These are phyloP conservation scores for Endotrypanum monterogeii DNA, from an alignment of 208 protist species.

Conservation along the genomic window DNA sequence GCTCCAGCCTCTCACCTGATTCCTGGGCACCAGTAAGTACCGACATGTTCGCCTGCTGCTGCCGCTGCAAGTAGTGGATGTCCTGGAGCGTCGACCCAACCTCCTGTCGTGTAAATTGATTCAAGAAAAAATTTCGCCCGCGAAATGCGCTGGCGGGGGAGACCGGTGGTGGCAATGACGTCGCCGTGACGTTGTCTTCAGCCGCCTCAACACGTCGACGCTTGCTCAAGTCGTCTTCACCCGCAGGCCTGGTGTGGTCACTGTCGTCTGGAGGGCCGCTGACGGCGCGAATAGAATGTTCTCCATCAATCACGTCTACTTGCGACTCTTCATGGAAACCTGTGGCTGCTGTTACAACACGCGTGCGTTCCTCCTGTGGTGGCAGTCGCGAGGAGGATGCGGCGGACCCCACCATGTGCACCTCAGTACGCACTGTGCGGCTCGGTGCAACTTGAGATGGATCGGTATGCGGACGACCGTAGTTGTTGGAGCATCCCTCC, in stretches of 20 bases:
- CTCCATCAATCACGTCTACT: conserved; percentile 54
- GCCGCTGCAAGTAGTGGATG: conserved; percentile 42
- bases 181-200: neutral
- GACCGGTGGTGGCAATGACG: conserved; percentile 7
- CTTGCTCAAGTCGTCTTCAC: conserved; percentile 23
- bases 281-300: conserved; percentile 47
- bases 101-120: conserved; percentile 28
- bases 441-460: conserved; percentile 33
- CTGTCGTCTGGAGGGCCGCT: conserved; percentile 33
- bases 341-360: conserved; percentile 6
- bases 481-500: conserved; percentile 83
- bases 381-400: conserved; percentile 7
- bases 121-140: conserved; percentile 55
- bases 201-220: conserved; percentile 40
- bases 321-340: conserved; percentile 5
- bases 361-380: conserved; percentile 19
- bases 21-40: conserved; percentile 21
- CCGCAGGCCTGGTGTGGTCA: neutral
- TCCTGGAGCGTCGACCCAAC: conserved; percentile 61
- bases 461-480: conserved; percentile 67
- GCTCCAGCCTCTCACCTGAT: neutral
- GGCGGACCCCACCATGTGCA: conserved; percentile 47
- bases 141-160: conserved; percentile 31
- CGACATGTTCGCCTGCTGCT: conserved; percentile 38
- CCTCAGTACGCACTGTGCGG: conserved; percentile 56